Conservation (phyloP, 768 basidiomycete species). For the Collybia sordida region DNA sequence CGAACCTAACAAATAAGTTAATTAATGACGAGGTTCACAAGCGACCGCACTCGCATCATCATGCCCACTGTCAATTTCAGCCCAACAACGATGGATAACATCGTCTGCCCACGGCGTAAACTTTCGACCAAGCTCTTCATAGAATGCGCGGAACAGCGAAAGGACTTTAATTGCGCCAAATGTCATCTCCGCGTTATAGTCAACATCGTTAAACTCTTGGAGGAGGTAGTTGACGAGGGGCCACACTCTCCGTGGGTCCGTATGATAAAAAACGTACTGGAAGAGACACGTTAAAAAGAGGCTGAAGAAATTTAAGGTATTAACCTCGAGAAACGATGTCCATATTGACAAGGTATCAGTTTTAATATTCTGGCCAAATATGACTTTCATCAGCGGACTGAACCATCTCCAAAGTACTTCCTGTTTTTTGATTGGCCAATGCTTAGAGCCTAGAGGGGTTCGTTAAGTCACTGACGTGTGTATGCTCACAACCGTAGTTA, state of each 20-base stretch:
- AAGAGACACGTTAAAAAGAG: constrained; percentile 4
- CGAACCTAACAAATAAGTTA: constrained; percentile 50
- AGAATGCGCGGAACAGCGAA: constrained; percentile 67
- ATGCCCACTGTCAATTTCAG: constrained; percentile 71
- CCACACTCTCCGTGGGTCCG: constrained; percentile 82
- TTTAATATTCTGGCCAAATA: constrained; percentile 71
- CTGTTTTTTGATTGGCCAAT: constrained; percentile 80
- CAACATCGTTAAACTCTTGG: constrained; percentile 58
- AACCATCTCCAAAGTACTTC: constrained; percentile 80
- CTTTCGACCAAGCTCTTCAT: constrained; percentile 76
- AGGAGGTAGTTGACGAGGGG: constrained; percentile 77
- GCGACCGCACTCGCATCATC: constrained; percentile 56
- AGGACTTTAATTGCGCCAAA: constrained; percentile 76
- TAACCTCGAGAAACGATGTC: constrained; percentile 77
- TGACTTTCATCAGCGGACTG: constrained; percentile 58
- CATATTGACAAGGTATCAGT: constrained; percentile 80
- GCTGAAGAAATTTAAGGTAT: constrained; percentile 3
- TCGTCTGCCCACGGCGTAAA: constrained; percentile 78
- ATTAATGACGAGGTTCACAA: not conserved
- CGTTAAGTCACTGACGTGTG: not conserved
- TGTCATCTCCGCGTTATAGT: constrained; percentile 81
- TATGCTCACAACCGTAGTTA: constrained; percentile 15
- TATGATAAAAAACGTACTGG: constrained; percentile 74
- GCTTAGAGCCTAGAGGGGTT: constrained; percentile 64
- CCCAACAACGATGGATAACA: constrained; percentile 67